These are phyloP conservation scores for Malassezia dermatis DNA, from an alignment of 1,284 basidiomycete species.

Conservation along the genomic window DNA sequence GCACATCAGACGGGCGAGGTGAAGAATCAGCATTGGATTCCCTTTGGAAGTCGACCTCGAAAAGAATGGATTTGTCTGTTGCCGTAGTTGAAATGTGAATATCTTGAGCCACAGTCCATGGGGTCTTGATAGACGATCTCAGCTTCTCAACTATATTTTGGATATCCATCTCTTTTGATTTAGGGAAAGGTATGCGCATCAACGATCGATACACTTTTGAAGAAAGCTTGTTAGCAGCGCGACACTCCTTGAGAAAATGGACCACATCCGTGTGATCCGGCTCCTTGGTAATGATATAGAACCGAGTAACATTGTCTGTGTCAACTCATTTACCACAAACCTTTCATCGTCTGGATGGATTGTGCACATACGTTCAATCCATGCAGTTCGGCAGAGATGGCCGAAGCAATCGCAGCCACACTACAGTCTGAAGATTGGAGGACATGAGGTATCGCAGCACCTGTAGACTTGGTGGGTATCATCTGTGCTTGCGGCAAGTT, in stretches of 20 bases:
- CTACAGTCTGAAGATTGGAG: neutral
- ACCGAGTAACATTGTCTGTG: conserved; percentile 14
- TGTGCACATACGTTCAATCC: neutral
- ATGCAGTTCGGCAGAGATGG: conserved; percentile 2
- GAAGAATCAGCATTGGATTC: neutral
- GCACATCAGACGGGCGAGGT: neutral
- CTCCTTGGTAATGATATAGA: neutral
- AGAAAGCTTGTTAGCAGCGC: neutral
- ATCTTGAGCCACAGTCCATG: neutral
- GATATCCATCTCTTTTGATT: neutral
- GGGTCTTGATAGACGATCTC: neutral
- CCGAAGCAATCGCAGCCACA: conserved; percentile 10
- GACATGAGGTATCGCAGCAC: conserved; percentile 7
- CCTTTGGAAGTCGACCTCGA: neutral
- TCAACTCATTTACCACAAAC: conserved; percentile 1
- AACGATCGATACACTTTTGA: neutral
- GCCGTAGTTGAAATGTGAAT: neutral
- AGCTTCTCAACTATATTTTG: neutral
- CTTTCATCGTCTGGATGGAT: conserved; percentile 5
- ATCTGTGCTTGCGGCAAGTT: conserved; percentile 1
- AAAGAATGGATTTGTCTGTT: neutral
- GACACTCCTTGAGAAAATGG: neutral
- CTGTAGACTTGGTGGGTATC: conserved; percentile 4
- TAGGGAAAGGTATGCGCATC: neutral
- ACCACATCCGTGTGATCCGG: neutral